Evolutionary conservation across 257 asterid genomes (phyloP).

Genomic region (Nicotiana benthamiana): DNA sequence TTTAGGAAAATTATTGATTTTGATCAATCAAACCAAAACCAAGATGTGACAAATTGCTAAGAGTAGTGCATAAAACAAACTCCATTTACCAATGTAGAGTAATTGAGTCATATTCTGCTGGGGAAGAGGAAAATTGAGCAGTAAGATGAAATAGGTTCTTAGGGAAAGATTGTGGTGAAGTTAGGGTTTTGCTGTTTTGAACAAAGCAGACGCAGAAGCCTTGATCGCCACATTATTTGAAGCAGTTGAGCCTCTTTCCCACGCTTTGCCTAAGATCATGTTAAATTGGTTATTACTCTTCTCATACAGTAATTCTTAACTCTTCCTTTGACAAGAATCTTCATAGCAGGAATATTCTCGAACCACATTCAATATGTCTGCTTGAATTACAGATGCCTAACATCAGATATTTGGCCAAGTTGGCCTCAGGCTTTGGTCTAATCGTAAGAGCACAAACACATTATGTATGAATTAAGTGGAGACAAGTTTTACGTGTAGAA

Average conservation of each 20-base stretch:
- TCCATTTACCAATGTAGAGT: too few relatives aligned
- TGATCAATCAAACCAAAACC: too few relatives aligned
- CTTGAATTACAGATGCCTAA: slow-evolving; percentile 23
- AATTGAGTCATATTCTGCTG: too few relatives aligned
- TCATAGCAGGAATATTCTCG: slow-evolving; percentile 12
- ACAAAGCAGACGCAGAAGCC: too few relatives aligned
- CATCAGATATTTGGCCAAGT: background rate
- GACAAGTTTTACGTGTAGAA: background rate
- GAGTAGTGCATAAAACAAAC: too few relatives aligned
- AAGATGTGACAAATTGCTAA: too few relatives aligned
- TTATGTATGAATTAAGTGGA: background rate
- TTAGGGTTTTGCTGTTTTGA: too few relatives aligned
- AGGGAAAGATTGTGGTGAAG: too few relatives aligned
- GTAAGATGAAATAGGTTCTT: too few relatives aligned
- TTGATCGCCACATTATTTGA: background rate
- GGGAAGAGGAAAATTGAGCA: too few relatives aligned
- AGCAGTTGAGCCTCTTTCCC: background rate
- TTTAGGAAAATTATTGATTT: too few relatives aligned
- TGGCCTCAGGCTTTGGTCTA: background rate
- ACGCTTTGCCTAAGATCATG: background rate
- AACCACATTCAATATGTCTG: slow-evolving; percentile 27
- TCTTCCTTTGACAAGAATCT: slow-evolving; percentile 21
- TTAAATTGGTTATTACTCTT: background rate
- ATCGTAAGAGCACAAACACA: background rate
- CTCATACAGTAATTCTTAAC: background rate